A percentile compares a stretch with the other conserved stretches of the same genome.
Conservation (phyloP, 2,329 filamentous ascomycete species). For the Alternaria sp. region DNA sequence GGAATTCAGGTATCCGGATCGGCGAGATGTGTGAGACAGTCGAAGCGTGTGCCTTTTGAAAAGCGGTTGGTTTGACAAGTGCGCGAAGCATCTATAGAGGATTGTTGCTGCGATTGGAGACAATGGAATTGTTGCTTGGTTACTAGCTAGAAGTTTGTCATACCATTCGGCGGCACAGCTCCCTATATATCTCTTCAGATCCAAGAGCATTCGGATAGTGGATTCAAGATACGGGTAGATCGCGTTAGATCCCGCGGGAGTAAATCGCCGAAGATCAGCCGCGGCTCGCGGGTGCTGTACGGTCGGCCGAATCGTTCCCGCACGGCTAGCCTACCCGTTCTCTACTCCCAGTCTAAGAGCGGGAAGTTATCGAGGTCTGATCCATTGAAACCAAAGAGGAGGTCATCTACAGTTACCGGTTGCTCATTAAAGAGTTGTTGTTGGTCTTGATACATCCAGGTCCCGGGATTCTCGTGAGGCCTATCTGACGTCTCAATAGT, state of each 20-base stretch:
- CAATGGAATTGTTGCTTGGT: too few species aligned
- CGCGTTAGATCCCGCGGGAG: slow-evolving; percentile 4
- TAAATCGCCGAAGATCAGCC: too few species aligned
- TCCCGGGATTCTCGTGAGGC: slow-evolving; percentile 15
- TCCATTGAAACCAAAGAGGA: slow-evolving; percentile 39
- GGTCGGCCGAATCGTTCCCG: not conserved
- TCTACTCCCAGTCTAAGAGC: slow-evolving; percentile 12
- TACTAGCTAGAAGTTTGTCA: too few species aligned
- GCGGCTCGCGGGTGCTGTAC: too few species aligned
- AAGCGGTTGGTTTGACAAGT: not conserved
- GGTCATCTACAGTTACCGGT: slow-evolving; percentile 32
- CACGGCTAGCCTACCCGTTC: not conserved
- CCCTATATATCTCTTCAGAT: too few species aligned
- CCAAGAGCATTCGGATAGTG: not conserved
- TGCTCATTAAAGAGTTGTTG: slow-evolving; percentile 25
- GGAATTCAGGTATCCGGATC: slow-evolving; percentile 13
- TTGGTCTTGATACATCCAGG: slow-evolving; percentile 20
- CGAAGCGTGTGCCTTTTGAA: slow-evolving; percentile 9
- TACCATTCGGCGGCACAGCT: too few species aligned
- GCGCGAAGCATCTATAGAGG: slow-evolving; percentile 17
- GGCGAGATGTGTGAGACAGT: slow-evolving; percentile 8
- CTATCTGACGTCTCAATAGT: too few species aligned
- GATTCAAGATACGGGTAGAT: not conserved
- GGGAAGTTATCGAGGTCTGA: slow-evolving; percentile 37
- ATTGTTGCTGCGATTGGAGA: not conserved